These are phyloP conservation scores for Coemansia sp. DNA, from an alignment of 192 early-diverging fungal species.

Conservation along the genomic window DNA sequence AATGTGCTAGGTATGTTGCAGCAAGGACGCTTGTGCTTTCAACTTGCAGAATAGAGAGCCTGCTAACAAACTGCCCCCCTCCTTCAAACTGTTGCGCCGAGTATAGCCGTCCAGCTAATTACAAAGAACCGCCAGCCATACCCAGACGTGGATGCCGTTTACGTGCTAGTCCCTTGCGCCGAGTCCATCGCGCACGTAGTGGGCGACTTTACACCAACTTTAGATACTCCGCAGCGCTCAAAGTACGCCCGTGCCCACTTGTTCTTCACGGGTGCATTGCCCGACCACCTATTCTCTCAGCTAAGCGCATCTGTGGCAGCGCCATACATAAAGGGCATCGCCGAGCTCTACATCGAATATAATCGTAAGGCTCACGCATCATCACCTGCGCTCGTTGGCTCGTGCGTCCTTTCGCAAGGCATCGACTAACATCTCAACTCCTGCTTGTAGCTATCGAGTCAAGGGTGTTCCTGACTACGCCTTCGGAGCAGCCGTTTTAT, in stretches of 20 bases:
- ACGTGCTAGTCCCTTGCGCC: conserved; percentile 51
- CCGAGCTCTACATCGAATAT: conserved; percentile 55
- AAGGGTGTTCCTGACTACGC: conserved; percentile 54
- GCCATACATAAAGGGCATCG: conserved; percentile 35
- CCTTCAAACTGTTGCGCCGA: not conserved
- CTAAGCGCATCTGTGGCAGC: conserved; percentile 43
- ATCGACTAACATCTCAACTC: not conserved
- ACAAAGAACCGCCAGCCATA: conserved; percentile 50
- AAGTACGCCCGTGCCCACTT: conserved; percentile 50
- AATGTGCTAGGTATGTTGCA: conserved; percentile 39
- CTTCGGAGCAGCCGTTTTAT: conserved; percentile 52
- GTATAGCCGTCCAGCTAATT: conserved; percentile 50
- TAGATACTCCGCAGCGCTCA: not conserved
- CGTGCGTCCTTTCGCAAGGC: not conserved
- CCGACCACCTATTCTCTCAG: conserved; percentile 39
- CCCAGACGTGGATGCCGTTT: conserved; percentile 54
- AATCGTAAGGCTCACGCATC: conserved; percentile 36
- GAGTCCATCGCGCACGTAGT: conserved; percentile 47
- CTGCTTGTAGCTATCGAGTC: conserved; percentile 49
- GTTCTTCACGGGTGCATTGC: conserved; percentile 53
- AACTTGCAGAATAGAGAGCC: not conserved
- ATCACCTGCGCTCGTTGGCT: not conserved
- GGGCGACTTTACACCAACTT: conserved; percentile 32
- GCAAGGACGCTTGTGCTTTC: not conserved
- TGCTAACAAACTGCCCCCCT: not conserved